Conservation (phyloP, 257 asterid species). For the Misopates orontium region DNA sequence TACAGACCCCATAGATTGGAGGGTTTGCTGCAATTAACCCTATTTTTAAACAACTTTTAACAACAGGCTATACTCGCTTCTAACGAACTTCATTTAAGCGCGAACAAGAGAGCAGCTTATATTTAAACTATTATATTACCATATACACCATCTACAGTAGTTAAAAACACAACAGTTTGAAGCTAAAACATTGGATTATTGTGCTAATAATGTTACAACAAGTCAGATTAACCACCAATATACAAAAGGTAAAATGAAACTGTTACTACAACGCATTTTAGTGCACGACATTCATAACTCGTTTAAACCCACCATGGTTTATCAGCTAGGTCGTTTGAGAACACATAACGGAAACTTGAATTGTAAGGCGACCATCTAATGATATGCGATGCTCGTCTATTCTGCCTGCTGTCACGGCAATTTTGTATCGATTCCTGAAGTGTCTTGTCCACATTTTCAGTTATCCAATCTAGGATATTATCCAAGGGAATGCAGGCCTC, state of each 20-base stretch:
- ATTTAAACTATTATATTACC: too few species aligned
- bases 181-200: too few species aligned
- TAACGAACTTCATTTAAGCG: too few species aligned
- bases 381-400: conserved; percentile 42
- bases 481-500: conserved; percentile 49
- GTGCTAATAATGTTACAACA: too few species aligned
- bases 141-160: not conserved
- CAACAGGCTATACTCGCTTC: too few species aligned
- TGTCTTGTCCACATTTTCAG: conserved; percentile 49
- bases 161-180: not conserved
- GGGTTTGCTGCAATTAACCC: too few species aligned
- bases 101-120: too few species aligned
- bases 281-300: not conserved
- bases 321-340: conserved; percentile 47
- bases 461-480: conserved; percentile 44
- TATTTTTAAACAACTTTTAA: too few species aligned
- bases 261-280: not conserved
- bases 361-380: conserved; percentile 57
- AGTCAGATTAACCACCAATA: not conserved
- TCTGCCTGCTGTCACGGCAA: conserved; percentile 34
- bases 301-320: conserved; percentile 48
- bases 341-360: conserved; percentile 53
- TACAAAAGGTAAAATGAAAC: not conserved
- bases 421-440: conserved; percentile 46
- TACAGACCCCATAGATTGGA: too few species aligned